Conservation (phyloP, 495 filamentous ascomycete genomes). For the Aspergillus avenaceus region DNA sequence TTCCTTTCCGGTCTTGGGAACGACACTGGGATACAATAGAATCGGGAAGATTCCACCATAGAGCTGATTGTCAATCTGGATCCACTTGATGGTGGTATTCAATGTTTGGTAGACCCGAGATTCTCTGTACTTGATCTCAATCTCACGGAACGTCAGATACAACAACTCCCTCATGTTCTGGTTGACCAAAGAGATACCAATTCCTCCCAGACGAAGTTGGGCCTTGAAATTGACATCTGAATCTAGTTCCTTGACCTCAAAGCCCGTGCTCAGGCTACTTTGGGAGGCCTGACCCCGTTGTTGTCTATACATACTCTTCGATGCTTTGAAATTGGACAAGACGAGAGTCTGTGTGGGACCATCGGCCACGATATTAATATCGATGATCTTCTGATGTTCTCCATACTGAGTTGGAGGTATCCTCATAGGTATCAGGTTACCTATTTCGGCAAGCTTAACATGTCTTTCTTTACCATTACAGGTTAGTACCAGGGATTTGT, state of each 20-base stretch:
- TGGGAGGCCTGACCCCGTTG: conserved; percentile 56
- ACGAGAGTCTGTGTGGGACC: conserved; percentile 93
- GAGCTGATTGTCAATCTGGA: conserved; percentile 98
- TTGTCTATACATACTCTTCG: conserved; percentile 92
- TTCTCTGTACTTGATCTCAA: conserved; percentile 86
- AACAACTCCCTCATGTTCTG: conserved; percentile 85
- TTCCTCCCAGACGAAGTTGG: conserved; percentile 79
- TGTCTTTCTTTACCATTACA: conserved; percentile 78
- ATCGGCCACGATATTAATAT: conserved; percentile 91
- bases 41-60: conserved; percentile 98
- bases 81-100: conserved; percentile 90
- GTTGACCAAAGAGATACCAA: conserved; percentile 93
- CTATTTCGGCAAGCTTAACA: conserved; percentile 93
- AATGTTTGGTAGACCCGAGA: conserved; percentile 90
- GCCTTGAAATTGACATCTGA: conserved; percentile 84
- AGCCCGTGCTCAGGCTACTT: conserved; percentile 61
- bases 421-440: conserved; percentile 88
- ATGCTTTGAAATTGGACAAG: conserved; percentile 88
- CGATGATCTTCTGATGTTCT: conserved; percentile 73
- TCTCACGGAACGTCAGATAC: conserved; percentile 90
- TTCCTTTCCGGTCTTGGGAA: conserved; percentile 95
- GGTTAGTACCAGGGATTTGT: conserved; percentile 81
- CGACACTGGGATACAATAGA: conserved; percentile 95
- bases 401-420: conserved; percentile 55
- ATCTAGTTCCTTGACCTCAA: conserved; percentile 89